These are phyloP conservation scores for Skeletonema costatum DNA, from an alignment of 108 stramenopile genomes.

Conservation along the genomic window DNA sequence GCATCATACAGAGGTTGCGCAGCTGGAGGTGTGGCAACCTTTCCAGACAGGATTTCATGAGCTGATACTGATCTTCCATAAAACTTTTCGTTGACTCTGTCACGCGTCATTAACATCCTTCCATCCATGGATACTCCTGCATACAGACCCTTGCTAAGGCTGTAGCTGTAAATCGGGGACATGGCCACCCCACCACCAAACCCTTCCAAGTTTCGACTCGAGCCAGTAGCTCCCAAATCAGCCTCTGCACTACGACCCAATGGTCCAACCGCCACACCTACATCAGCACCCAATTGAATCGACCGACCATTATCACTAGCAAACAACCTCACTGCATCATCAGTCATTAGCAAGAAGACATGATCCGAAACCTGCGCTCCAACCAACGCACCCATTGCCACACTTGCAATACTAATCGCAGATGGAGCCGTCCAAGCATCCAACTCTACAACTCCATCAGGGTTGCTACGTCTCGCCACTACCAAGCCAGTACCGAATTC, in stretches of 20 bases:
- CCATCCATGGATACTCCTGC: slow-evolving; percentile 95
- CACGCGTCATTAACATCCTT: slow-evolving; percentile 77
- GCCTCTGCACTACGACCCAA: slow-evolving; percentile 90
- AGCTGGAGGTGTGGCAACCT: slow-evolving; percentile 79
- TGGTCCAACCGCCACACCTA: slow-evolving; percentile 94
- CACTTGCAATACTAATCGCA: slow-evolving; percentile 85
- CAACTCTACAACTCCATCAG: slow-evolving; percentile 26
- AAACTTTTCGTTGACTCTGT: slow-evolving; percentile 90
- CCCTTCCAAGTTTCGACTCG: slow-evolving; percentile 29
- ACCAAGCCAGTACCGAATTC: slow-evolving; percentile 92
- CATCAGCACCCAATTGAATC: slow-evolving; percentile 93
- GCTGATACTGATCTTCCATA: slow-evolving; percentile 83
- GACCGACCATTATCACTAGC: slow-evolving; percentile 66
- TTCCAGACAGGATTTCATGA: slow-evolving; percentile 67
- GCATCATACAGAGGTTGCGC: slow-evolving; percentile 91
- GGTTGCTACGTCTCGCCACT: slow-evolving; percentile 60
- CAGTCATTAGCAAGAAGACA: slow-evolving; percentile 94
- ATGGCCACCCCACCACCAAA: slow-evolving; percentile 34
- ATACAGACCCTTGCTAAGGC: slow-evolving; percentile 91
- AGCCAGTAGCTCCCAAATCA: slow-evolving; percentile 70
- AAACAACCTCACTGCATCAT: slow-evolving; percentile 73
- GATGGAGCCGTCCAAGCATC: slow-evolving; percentile 85
- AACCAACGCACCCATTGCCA: slow-evolving; percentile 87
- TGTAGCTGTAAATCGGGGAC: slow-evolving; percentile 94
- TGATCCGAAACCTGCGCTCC: slow-evolving; percentile 90